Conservation (phyloP, 768 basidiomycete genomes). For the Lactarius vividus region DNA sequence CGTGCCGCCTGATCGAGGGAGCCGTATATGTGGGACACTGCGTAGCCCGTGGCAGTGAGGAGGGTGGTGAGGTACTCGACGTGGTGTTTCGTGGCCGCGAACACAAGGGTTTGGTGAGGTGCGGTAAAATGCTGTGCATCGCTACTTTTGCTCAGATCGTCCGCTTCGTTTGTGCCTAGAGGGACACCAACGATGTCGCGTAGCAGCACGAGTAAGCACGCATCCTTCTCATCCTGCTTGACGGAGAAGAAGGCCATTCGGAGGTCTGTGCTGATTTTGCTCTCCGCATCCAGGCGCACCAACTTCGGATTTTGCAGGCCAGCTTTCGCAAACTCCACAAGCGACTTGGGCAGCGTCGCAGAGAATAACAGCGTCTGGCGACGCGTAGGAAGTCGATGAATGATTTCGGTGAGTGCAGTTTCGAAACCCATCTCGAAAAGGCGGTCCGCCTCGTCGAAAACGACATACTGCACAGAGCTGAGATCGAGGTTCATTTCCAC, state of each 20-base stretch:
- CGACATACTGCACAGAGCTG: conserved; percentile 80
- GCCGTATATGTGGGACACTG: conserved; percentile 93
- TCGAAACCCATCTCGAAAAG: conserved; percentile 99
- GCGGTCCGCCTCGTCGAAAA: conserved; percentile 98
- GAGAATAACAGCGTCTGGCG: conserved; percentile 96
- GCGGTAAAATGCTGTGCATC: conserved; percentile 48
- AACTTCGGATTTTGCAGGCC: conserved; percentile 92
- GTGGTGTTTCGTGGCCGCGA: conserved; percentile 97
- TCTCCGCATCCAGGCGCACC: conserved; percentile 93
- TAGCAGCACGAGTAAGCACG: conserved; percentile 77
- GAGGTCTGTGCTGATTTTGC: conserved; percentile 91
- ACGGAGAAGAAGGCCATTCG: conserved; percentile 93
- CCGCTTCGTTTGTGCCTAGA: conserved; percentile 39
- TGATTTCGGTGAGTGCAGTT: conserved; percentile 85
- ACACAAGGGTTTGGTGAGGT: conserved; percentile 90
- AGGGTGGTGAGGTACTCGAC: conserved; percentile 89
- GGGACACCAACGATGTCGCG: conserved; percentile 88
- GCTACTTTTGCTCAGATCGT: conserved; percentile 33
- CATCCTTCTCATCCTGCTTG: conserved; percentile 92
- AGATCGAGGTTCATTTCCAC: conserved; percentile 97
- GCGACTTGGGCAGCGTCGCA: conserved; percentile 91
- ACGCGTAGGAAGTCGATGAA: conserved; percentile 79
- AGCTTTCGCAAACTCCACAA: conserved; percentile 98
- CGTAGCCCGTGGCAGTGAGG: conserved; percentile 76
- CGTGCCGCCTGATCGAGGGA: conserved; percentile 91